Percentiles rank a stretch among this genome's conserved stretches.
phyloP scores from a whole-genome alignment of 495 filamentous ascomycete species.

The Aspergillus cristatus region DNA sequence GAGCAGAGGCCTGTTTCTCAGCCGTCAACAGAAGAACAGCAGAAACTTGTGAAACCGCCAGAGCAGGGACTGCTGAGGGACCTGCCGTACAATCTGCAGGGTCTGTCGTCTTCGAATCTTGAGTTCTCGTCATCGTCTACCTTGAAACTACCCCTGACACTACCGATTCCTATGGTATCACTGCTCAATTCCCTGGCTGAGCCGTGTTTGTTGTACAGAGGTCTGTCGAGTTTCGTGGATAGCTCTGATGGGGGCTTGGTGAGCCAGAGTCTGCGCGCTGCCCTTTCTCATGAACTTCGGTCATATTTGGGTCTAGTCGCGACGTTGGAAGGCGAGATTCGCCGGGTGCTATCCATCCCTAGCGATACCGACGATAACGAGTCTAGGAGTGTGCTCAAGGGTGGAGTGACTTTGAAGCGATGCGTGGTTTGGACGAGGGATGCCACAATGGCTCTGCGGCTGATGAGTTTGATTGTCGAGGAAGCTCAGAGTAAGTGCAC shows the following conservation, averaged over 20 bases:
- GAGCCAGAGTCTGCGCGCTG: constrained; percentile 88
- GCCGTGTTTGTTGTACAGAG: constrained; percentile 80
- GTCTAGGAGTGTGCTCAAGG: constrained; percentile 62
- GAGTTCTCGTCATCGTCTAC: constrained; percentile 57
- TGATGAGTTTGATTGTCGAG: constrained; percentile 92
- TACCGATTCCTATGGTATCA: constrained; percentile 79
- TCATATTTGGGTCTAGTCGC: constrained; percentile 91
- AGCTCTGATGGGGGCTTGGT: constrained; percentile 62
- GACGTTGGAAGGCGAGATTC: constrained; percentile 88
- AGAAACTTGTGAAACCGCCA: constrained; percentile 9
- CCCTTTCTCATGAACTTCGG: constrained; percentile 73
- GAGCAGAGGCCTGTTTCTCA: constrained; percentile 9
- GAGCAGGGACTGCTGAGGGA: constrained; percentile 80
- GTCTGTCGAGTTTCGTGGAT: constrained; percentile 70
- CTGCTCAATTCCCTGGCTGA: constrained; percentile 86
- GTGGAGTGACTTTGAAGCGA: constrained; percentile 89
- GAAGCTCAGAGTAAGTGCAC: constrained; percentile 68
- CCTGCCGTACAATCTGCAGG: constrained; percentile 90
- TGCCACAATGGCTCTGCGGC: constrained; percentile 88
- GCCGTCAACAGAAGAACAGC: constrained; percentile 15
- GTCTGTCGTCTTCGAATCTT: constrained; percentile 76
- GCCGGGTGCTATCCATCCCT: constrained; percentile 59
- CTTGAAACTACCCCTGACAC: constrained; percentile 62
- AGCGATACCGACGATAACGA: constrained; percentile 51
- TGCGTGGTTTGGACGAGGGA: constrained; percentile 97